Conservation (phyloP, 176 grass and related monocot species). For the Hordeum marinum region DNA sequence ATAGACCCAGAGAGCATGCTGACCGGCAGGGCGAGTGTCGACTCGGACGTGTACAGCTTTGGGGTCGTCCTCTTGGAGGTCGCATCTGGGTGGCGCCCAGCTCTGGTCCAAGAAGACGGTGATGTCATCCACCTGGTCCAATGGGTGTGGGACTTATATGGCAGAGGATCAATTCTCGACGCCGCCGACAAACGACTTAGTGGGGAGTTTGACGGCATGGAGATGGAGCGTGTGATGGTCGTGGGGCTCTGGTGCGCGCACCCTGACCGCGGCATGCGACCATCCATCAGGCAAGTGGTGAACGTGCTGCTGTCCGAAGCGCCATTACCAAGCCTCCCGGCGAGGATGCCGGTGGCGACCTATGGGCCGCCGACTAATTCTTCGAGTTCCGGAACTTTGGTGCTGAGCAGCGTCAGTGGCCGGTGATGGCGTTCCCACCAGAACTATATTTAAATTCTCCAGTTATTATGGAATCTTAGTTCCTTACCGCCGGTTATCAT, state of each 20-base stretch:
- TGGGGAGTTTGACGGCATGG: background rate
- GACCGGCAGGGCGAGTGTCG: background rate
- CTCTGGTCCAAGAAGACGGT: accelerated
- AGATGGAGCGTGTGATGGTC: slow-evolving; percentile 18
- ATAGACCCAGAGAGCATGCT: background rate
- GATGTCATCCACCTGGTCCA: background rate
- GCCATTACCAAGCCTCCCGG: background rate
- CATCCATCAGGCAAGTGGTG: slow-evolving; percentile 21
- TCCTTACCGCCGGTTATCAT: no score
- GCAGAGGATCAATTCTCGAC: background rate
- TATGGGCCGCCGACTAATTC: background rate
- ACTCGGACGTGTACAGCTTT: slow-evolving; percentile 33
- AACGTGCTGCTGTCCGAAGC: slow-evolving; percentile 12
- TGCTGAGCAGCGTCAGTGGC: background rate
- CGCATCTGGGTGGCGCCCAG: background rate
- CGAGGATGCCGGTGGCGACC: background rate
- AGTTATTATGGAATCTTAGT: no score
- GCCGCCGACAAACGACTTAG: slow-evolving; percentile 3
- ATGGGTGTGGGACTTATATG: slow-evolving; percentile 16
- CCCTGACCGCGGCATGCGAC: background rate
- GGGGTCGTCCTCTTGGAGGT: slow-evolving; percentile 37
- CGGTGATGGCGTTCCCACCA: background rate
- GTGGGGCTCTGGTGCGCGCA: slow-evolving; percentile 47
- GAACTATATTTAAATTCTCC: no score
- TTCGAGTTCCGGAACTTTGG: background rate